Conservation (phyloP, 2,329 filamentous ascomycete genomes). For the Fonsecaea pedrosoi region DNA sequence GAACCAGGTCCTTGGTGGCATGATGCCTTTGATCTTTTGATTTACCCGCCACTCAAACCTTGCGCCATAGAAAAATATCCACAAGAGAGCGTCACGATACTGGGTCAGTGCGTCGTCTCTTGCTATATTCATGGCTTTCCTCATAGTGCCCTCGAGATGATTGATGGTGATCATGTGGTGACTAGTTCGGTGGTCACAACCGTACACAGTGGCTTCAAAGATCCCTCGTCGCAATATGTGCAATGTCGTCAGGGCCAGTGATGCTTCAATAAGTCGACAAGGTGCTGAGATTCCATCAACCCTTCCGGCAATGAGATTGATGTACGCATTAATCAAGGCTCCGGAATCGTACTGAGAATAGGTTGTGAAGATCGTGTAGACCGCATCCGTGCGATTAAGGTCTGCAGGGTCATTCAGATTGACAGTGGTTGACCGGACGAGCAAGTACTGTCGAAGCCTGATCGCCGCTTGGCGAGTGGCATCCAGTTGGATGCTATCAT, state of each 20-base stretch:
- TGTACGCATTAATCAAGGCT: conserved; percentile 20
- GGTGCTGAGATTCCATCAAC: background rate
- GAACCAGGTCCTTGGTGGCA: conserved; percentile 12
- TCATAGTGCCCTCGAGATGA: conserved; percentile 20
- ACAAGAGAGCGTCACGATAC: conserved; percentile 18
- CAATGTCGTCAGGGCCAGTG: conserved; percentile 21
- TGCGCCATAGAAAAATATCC: conserved; percentile 27
- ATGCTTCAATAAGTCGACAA: conserved; percentile 13
- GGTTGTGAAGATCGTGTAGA: conserved; percentile 18
- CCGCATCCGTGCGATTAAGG: conserved; percentile 18
- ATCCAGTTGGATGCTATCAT: conserved; percentile 10
- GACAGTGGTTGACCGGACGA: conserved; percentile 8
- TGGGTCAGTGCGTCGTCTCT: background rate
- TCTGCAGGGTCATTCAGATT: conserved; percentile 25
- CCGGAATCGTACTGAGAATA: conserved; percentile 24
- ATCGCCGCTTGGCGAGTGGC: conserved; percentile 13
- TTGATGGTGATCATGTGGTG: conserved; percentile 22
- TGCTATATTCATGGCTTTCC: conserved; percentile 1
- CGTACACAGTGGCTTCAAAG: conserved; percentile 25
- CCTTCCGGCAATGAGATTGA: conserved; percentile 18
- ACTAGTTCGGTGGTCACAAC: conserved; percentile 23
- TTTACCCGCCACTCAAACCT: conserved; percentile 23
- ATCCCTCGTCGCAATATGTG: conserved; percentile 21
- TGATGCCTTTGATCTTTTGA: conserved; percentile 4
- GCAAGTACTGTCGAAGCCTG: conserved; percentile 21